Base-by-base conservation (phyloP, 495 filamentous ascomycete species). In the Lophiotrema nucula region DNA sequence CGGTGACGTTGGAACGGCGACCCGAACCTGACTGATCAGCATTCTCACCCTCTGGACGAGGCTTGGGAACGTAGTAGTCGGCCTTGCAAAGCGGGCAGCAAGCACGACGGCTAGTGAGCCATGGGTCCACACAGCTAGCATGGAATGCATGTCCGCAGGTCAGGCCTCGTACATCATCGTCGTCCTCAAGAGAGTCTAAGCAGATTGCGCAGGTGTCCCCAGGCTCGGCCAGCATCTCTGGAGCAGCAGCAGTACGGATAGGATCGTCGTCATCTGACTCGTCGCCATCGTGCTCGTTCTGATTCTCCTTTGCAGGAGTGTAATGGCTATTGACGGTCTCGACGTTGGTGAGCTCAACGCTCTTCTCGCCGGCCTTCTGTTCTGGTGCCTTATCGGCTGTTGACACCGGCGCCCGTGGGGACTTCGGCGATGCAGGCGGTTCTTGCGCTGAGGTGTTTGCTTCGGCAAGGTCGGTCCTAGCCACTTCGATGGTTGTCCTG, bases 41-140 rank as follows among this genome's bases (percentile, higher is more conserved):
- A 31, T 19, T 24, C 19, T 67, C 64, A 21, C 64, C 64, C 31
- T 76, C 78, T 15, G 79, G 68, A 19, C 88, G 87, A 18, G 88
- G 88, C 68, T 95, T 96, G 0, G 91, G 90, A 31, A 88, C 83
- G 70, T 95, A 97, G 72, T 97, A 98, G 61, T 97, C 91, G 31
- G 89, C 86, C 74, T 99, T 99, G 77, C 93, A 97, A 41, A 97
- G 82, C 46, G 95, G 95, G 71, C 95, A 99, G 72, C 93, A 96
- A 12, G 93, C 95, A 57, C 92, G 83, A 59, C 93, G 80, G 65
- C 83, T 89, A 1, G 93, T 98, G 49, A 98, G 76, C 93, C 93
- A 98, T 11, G 95, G 93, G 66, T 99, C 93, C 18, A 99, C 80
- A 72, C 93, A 99, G 21, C 81, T 82, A 43, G 89, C 88, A 72